Evolutionary conservation across 2,329 filamentous ascomycete genomes (phyloP).

Genomic region (Spiromastix sp.): DNA sequence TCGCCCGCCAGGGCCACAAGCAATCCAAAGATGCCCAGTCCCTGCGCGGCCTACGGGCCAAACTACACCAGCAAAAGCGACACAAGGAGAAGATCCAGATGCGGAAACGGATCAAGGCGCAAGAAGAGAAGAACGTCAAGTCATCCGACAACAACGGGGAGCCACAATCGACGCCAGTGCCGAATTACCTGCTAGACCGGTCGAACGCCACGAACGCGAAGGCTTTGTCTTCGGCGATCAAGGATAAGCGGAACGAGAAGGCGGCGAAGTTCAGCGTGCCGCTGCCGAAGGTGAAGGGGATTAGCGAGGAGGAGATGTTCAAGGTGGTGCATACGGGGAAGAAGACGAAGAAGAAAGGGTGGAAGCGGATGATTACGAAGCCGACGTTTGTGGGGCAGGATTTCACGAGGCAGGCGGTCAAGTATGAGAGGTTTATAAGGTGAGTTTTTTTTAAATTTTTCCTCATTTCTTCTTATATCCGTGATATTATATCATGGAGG

Average conservation of each 20-base stretch:
- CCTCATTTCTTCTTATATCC: no score
- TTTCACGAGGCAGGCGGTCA: conserved; percentile 81
- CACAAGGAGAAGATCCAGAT: conserved; percentile 98
- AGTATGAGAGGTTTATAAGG: conserved; percentile 58
- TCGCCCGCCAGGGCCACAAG: conserved; percentile 82
- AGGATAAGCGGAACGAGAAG: conserved; percentile 91
- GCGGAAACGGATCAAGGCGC: conserved; percentile 85
- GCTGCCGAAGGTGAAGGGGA: conserved; percentile 85
- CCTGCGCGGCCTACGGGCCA: conserved; percentile 80
- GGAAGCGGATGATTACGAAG: conserved; percentile 59
- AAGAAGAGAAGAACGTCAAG: conserved; percentile 95
- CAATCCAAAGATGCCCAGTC: conserved; percentile 86
- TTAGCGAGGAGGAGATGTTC: conserved; percentile 96
- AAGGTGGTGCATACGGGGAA: conserved; percentile 92
- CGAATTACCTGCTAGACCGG: conserved; percentile 90
- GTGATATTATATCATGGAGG: no score
- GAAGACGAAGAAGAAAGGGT: conserved; percentile 78
- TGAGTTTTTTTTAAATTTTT: no score
- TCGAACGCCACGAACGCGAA: conserved; percentile 57
- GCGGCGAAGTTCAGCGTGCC: conserved; percentile 88
- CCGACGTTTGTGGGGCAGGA: conserved; percentile 84
- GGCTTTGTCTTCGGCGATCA: conserved; percentile 74
- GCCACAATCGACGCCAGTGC: conserved; percentile 70
- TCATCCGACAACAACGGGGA: conserved; percentile 65
- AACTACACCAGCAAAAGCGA: conserved; percentile 85